Conservation (phyloP, 2,329 filamentous ascomycete species). For the Exophiala oligosperma region DNA sequence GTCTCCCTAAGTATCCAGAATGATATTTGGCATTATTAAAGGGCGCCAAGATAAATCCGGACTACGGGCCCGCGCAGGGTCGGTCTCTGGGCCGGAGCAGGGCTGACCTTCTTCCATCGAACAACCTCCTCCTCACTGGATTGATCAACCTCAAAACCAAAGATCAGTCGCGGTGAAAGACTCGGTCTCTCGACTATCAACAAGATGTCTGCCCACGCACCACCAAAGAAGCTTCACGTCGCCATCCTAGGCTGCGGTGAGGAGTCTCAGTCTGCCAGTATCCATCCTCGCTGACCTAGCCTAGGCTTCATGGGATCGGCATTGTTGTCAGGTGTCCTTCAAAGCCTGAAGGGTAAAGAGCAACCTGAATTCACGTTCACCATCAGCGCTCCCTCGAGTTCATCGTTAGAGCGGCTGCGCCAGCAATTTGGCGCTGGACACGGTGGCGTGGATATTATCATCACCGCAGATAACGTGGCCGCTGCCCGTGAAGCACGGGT, state of each 20-base stretch:
- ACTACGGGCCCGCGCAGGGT: too few species aligned
- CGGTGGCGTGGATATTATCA: conserved; percentile 5
- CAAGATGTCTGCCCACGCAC: too few species aligned
- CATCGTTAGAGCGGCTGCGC: conserved; percentile 1
- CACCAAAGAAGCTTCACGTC: conserved; percentile 4
- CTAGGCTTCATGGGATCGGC: conserved; percentile 15
- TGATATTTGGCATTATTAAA: too few species aligned
- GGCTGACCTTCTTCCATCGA: too few species aligned
- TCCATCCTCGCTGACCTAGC: not conserved
- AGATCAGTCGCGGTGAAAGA: too few species aligned
- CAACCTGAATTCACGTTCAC: conserved; percentile 3
- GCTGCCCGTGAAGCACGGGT: conserved; percentile 36
- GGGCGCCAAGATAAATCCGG: too few species aligned
- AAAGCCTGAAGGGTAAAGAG: not conserved
- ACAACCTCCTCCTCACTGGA: too few species aligned
- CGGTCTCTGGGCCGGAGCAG: too few species aligned
- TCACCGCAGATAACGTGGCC: conserved; percentile 8
- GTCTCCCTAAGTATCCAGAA: too few species aligned
- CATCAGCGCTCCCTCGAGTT: conserved; percentile 2
- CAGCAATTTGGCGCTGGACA: not conserved
- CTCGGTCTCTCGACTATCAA: too few species aligned
- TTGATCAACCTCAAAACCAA: too few species aligned
- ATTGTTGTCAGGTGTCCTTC: conserved; percentile 6
- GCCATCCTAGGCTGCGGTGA: conserved; percentile 15
- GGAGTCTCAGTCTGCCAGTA: not conserved